Base-by-base conservation (phyloP, 768 basidiomycete genomes). In the Scleroderma bovista region DNA sequence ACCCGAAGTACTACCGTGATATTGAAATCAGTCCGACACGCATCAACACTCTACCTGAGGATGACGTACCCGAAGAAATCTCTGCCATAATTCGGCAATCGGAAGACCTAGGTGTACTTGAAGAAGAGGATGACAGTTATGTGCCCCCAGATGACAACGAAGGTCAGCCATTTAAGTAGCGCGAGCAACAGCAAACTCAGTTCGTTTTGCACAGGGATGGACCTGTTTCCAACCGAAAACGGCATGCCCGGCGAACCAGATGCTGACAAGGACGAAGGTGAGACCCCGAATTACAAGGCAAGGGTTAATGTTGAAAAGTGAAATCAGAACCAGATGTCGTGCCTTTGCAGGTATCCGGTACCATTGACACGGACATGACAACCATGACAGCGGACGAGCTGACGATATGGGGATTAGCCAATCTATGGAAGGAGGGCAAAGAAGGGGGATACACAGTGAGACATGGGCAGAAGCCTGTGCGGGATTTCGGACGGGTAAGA, bases 51-150 rank as follows among this genome's bases (percentile, higher is more conserved):
- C 54, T 74, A 9, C 71, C 68, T 3, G 61, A 64, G 9, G 65
- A 71, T 37, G 63, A 64, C 20, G 56, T 73, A 1, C 73, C 73
- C 1, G 31, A 51, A 0, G 67, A 68, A 36, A 53, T 72, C 4
- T 9, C 52, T 1, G 47, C 24, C 2, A 48, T 53, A 0, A 51
- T 67, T 1, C 52, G 57, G 0, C 54, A 64, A 75, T 53, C 47
- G 70, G 0, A 74, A 75, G 51, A 59, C 72, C 12, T 48, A 76
- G 1, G 6, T 75, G 0, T 76, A 71, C 72, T 44, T 74, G 2
- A 38, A 46, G 49, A n/a, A 33, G 38, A 15, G 64, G 0, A 58
- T 63, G 38, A 70, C 71, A 52, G 23, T 38, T 1, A 52, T 50
- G 2, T 45, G 60, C 1, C 50, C 2, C 58, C 53, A 20, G 51